A percentile compares a stretch with the other conserved stretches of the same genome.
Conservation (phyloP, 2,329 filamentous ascomycete genomes). For the Bipolaris cookei region DNA sequence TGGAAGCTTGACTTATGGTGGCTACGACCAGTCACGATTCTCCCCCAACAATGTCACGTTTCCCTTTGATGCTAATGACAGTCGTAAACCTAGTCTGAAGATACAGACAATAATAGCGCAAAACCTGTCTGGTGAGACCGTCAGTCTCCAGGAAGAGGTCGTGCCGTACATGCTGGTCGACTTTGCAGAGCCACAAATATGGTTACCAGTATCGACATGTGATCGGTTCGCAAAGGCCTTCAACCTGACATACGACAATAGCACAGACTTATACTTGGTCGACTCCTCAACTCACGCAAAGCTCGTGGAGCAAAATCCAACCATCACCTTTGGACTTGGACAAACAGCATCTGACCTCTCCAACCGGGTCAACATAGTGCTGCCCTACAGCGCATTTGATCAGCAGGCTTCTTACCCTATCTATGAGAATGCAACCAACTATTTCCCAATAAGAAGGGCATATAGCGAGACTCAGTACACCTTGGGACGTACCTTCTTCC, state of each 20-base stretch:
- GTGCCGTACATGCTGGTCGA: constrained; percentile 39
- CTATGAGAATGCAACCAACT: constrained; percentile 66
- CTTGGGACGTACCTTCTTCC: constrained; percentile 70
- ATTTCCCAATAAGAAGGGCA: constrained; percentile 67
- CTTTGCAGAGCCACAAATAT: constrained; percentile 47
- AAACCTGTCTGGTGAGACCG: constrained; percentile 19
- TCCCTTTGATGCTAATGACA: constrained; percentile 23
- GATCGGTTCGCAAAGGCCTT: constrained; percentile 47
- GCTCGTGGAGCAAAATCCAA: constrained; percentile 17
- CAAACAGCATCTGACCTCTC: not conserved
- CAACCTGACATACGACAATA: constrained; percentile 44
- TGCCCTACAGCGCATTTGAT: constrained; percentile 57
- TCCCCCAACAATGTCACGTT: constrained; percentile 12
- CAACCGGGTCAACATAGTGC: not conserved
- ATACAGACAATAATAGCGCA: not conserved
- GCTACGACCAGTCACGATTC: constrained; percentile 47
- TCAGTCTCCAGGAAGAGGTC: constrained; percentile 18
- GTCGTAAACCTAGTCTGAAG: constrained; percentile 5
- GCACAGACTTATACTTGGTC: constrained; percentile 44
- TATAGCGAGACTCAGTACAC: constrained; percentile 62
- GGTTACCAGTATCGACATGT: constrained; percentile 47
- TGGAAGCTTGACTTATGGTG: constrained; percentile 47
- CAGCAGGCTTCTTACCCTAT: constrained; percentile 57
- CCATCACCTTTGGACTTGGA: not conserved
- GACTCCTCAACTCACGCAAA: constrained; percentile 36